Conservation (phyloP, 441 rosid species). For the Adansonia grandidieri region DNA sequence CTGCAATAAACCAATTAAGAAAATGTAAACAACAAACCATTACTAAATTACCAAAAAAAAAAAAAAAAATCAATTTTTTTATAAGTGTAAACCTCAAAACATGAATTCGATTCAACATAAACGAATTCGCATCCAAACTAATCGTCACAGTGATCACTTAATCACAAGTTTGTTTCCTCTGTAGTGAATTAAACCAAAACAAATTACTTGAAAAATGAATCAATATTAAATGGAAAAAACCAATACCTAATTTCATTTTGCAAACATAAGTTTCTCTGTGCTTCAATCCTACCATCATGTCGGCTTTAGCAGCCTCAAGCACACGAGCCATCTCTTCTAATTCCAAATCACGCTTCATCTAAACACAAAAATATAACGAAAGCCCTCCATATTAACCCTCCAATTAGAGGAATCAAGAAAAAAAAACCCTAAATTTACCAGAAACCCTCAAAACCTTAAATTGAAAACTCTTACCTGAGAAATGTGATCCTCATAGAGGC, state of each 20-base stretch:
- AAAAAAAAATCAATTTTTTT: background rate
- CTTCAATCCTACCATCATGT: slow-evolving; percentile 61
- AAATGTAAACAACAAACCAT: background rate
- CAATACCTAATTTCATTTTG: slow-evolving; percentile 62
- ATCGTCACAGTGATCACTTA: slow-evolving; percentile 2
- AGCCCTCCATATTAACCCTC: background rate
- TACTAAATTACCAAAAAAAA: background rate
- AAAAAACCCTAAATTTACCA: slow-evolving; percentile 15
- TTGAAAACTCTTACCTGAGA: slow-evolving; percentile 45
- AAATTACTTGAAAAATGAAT: no score
- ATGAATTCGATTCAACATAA: background rate
- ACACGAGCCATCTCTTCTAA: slow-evolving; percentile 49
- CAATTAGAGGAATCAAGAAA: background rate
- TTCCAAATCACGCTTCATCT: slow-evolving; percentile 53
- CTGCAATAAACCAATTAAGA: slow-evolving; percentile 45
- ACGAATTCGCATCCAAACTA: background rate
- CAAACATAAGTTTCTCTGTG: slow-evolving; percentile 54
- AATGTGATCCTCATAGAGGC: slow-evolving; percentile 50
- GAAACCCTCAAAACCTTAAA: slow-evolving; percentile 25
- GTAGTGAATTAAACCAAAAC: background rate
- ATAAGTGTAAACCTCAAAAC: background rate
- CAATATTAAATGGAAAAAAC: background rate
- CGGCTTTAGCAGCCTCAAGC: slow-evolving; percentile 55
- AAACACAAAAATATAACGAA: slow-evolving; percentile 19
- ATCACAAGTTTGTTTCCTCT: background rate